Evolutionary conservation across 1,284 basidiomycete species (phyloP), one percentile per base, ranked within the genome.

Genomic region (Trichosporon inkin): DNA sequence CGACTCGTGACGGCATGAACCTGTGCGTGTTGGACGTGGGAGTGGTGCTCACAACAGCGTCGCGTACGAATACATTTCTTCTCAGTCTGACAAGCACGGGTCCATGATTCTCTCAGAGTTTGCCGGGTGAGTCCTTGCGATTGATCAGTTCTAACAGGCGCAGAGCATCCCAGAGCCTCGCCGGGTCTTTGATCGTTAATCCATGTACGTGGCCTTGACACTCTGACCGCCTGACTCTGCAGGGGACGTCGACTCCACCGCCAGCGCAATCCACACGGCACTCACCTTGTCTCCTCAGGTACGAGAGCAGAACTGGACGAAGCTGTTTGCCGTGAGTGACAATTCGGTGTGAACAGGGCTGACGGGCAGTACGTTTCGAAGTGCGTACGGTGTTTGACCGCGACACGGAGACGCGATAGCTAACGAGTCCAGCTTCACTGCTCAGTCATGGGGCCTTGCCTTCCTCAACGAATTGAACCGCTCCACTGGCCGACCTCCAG

Each of bases 51-150:
- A 54, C 24, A 0, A 65, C 37, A 94, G 92, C 1, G 92, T 98
- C n/a, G 96, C 94, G 10, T 99, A 99, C 80, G 96, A 99, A 78
- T 99, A 99, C 78, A 89, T 98, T 70, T 93, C 95, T 0, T 94
- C 92, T 70, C 96, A 99, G 75, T 86, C 91, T 70, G 86, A 89
- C 57, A 84, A 88, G 16, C 91, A 97, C 70, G 96, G 95, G 39
- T 90, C 91, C 11, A 93, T 99, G 89, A 95, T 99, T 72, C 83
- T 99, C 10, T 97, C 93, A 62, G 95, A 99, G 76, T 99, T 99
- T 71, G 94, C 96, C 0, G 96, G 95, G 51, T 63, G 28, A 47
- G 34, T 6, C 0, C 5, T 10, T 14, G 17, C 36, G 1, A 37
- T 19, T 24, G 8, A 3, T 13, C 6, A 17, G 34, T 35, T 11